Evolutionary conservation across 75 land plant genomes (phyloP).

Genomic region (Cunninghamia lanceolata): DNA sequence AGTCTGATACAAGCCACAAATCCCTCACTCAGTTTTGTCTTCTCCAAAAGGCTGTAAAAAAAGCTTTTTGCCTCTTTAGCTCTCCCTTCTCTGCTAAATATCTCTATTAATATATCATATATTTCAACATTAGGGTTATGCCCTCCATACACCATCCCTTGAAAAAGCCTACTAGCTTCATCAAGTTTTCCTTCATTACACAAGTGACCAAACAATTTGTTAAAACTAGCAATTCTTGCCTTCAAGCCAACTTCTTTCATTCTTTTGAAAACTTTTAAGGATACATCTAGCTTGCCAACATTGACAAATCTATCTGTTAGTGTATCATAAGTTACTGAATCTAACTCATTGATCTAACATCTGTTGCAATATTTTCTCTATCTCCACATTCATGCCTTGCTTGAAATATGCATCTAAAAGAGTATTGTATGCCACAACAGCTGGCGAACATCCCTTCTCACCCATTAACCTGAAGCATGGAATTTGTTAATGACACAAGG

Average conservation of each 20-base stretch:
- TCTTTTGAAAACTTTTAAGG: constrained; percentile 12
- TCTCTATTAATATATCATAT: constrained; percentile 19
- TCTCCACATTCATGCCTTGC: background rate
- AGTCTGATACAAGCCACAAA: too few species aligned
- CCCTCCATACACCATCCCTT: constrained; percentile 21
- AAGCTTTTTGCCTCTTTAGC: background rate
- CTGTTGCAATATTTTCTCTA: too few species aligned
- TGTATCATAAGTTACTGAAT: too few species aligned
- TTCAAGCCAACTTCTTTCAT: constrained; percentile 20
- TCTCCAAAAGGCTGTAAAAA: background rate
- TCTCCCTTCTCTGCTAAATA: constrained; percentile 19
- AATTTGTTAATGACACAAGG: too few species aligned
- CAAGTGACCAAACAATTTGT: constrained; percentile 18
- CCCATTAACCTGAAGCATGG: background rate
- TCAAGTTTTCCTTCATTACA: constrained; percentile 29
- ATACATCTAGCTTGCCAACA: constrained; percentile 5
- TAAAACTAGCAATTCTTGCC: constrained; percentile 24
- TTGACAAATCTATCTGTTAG: too few species aligned
- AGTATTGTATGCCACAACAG: constrained; percentile 17
- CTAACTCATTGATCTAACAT: too few species aligned
- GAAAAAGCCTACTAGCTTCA: constrained; percentile 17
- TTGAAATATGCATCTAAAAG: too few species aligned
- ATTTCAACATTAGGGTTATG: constrained; percentile 15
- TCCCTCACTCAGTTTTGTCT: too few species aligned
- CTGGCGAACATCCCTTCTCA: constrained; percentile 20